Evolutionary conservation across 1,139 yeast species (phyloP).

Genomic region (Pneumocystis jirovecii): DNA sequence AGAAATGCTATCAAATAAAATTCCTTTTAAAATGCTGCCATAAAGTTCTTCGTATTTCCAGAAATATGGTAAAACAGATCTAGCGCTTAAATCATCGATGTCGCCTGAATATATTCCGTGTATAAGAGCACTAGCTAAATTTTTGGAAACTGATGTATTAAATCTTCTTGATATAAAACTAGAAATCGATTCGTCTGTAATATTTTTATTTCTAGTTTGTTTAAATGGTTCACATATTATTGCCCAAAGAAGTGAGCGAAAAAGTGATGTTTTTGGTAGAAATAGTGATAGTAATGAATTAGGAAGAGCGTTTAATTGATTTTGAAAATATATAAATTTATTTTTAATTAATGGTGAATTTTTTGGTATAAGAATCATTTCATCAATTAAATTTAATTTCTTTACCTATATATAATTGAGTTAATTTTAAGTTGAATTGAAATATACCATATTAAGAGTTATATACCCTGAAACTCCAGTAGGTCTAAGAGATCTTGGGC

Average conservation of each 20-base stretch:
- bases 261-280: conserved; percentile 22
- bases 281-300: conserved; percentile 17
- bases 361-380: conserved; percentile 38
- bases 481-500: conserved; percentile 32
- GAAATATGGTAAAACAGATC: conserved; percentile 12
- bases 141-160: conserved; percentile 44
- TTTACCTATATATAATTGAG: conserved; percentile 13
- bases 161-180: conserved; percentile 55
- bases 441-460: conserved; percentile 20
- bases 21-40: conserved; percentile 14
- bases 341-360: conserved; percentile 39
- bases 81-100: conserved; percentile 43
- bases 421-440: neutral
- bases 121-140: conserved; percentile 62
- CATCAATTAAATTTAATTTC: conserved; percentile 31
- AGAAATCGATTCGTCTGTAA: conserved; percentile 56
- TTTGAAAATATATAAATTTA: conserved; percentile 38
- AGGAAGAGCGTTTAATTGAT: conserved; percentile 24
- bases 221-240: conserved; percentile 27
- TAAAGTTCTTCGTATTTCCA: conserved; percentile 13
- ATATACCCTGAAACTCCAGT: conserved; percentile 14
- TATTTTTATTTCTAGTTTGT: conserved; percentile 17
- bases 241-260: conserved; percentile 29
- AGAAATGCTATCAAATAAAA: conserved; percentile 1
- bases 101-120: conserved; percentile 93